Conservation (phyloP, 176 grass and related monocot genomes). For the Elymus sibiricus region DNA sequence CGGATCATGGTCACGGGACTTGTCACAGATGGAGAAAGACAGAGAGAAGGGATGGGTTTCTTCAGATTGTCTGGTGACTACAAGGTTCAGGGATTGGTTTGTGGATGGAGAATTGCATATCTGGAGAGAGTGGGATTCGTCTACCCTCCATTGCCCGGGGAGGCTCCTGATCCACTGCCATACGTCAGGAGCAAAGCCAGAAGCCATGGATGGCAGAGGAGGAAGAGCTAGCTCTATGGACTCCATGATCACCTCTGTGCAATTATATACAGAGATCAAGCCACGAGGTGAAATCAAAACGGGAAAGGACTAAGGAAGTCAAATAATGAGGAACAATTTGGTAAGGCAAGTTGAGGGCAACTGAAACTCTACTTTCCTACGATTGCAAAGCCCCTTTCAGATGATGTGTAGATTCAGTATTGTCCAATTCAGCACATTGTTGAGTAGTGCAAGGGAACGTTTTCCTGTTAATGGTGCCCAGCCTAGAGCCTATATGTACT, state of each 20-base stretch:
- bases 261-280: constrained; percentile 29
- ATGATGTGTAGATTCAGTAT: constrained; percentile 23
- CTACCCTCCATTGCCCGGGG: constrained; percentile 28
- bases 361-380: constrained; percentile 21
- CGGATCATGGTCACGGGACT: constrained; percentile 18
- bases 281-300: not conserved
- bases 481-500: not conserved
- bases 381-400: not conserved
- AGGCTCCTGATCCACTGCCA: constrained; percentile 48
- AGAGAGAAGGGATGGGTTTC: constrained; percentile 18
- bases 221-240: not conserved
- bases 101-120: constrained; percentile 42
- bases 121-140: constrained; percentile 27
- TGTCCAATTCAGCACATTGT: not conserved
- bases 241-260: not conserved
- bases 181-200: constrained; percentile 33
- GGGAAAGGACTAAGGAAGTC: not conserved
- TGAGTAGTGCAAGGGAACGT: constrained; percentile 21
- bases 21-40: constrained; percentile 46
- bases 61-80: constrained; percentile 21
- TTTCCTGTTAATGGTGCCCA: not conserved
- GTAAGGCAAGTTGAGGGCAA: constrained; percentile 26
- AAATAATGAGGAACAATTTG: not conserved
- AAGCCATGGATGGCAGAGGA: constrained; percentile 26
- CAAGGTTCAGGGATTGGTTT: constrained; percentile 38